Evolutionary conservation across 164 flowering plant genomes (phyloP).

Genomic region (Magnolia officinalis): DNA sequence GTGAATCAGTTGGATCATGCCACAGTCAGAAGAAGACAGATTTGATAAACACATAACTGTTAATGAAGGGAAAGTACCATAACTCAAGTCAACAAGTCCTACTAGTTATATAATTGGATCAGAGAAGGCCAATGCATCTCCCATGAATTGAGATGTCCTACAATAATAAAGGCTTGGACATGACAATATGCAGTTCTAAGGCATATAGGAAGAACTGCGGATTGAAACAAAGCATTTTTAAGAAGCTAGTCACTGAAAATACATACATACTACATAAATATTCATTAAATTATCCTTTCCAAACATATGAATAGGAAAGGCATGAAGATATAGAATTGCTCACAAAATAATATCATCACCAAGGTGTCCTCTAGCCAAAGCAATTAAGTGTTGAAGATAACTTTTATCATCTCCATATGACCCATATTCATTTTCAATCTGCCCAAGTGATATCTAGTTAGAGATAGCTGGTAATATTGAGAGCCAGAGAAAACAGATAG

Average conservation of each 20-base stretch:
- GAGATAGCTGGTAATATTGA: neutral
- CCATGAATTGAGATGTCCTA: too few species aligned
- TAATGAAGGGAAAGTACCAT: too few species aligned
- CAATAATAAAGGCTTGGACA: neutral
- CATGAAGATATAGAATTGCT: slow-evolving; percentile 9
- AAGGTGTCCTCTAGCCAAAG: slow-evolving; percentile 64
- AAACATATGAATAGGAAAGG: neutral
- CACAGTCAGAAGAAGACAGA: too few species aligned
- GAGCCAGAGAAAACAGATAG: neutral
- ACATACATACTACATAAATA: neutral
- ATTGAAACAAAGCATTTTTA: neutral
- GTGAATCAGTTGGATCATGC: too few species aligned
- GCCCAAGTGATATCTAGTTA: slow-evolving; percentile 18
- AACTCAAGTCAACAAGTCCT: too few species aligned
- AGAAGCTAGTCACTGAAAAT: neutral
- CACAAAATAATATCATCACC: slow-evolving; percentile 71
- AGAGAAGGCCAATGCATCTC: too few species aligned
- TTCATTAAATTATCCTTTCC: neutral
- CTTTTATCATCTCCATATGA: slow-evolving; percentile 85
- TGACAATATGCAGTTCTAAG: neutral
- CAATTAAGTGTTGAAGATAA: slow-evolving; percentile 72
- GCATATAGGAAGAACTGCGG: neutral
- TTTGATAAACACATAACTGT: too few species aligned
- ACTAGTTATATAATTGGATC: too few species aligned
- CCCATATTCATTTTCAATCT: slow-evolving; percentile 98